These are phyloP conservation scores for Talaromyces islandicus DNA, from an alignment of 2,329 filamentous ascomycete species.

Conservation along the genomic window DNA sequence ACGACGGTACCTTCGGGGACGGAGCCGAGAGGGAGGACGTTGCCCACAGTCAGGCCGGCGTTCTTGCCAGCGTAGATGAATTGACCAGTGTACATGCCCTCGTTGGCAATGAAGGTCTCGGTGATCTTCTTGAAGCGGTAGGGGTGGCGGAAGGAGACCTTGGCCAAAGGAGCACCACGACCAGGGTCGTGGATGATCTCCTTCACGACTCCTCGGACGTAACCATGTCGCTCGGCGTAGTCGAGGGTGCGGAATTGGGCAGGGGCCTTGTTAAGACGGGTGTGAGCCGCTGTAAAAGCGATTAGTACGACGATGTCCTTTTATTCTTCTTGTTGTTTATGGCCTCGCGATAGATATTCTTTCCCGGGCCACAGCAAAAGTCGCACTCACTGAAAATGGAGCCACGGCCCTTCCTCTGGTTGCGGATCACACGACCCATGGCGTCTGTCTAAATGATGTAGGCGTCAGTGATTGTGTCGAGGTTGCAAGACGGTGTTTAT, in stretches of 20 bases:
- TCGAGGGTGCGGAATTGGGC: constrained; percentile 97
- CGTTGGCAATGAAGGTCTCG: constrained; percentile 99
- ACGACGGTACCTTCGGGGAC: constrained; percentile 99
- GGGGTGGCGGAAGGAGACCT: constrained; percentile 93
- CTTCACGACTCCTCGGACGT: constrained; percentile 95
- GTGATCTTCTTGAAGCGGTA: constrained; percentile 97
- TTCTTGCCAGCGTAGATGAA: constrained; percentile 99
- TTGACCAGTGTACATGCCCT: constrained; percentile 99
- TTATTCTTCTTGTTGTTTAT: constrained; percentile 2
- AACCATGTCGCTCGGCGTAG: constrained; percentile 94
- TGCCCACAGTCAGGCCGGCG: constrained; percentile 91
- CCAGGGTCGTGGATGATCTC: constrained; percentile 99
- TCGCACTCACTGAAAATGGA: constrained; percentile 67
- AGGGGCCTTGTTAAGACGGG: constrained; percentile 88
- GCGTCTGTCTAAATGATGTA: constrained; percentile 35
- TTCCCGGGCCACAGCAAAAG: constrained; percentile 21
- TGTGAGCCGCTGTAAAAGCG: constrained; percentile 60
- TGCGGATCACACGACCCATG: constrained; percentile 68
- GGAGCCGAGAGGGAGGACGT: constrained; percentile 88
- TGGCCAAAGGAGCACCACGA: constrained; percentile 95
- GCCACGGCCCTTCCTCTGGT: constrained; percentile 72
- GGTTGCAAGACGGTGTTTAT: not conserved
- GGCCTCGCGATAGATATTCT: constrained; percentile 13
- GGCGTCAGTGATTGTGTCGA: constrained; percentile 19
- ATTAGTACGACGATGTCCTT: constrained; percentile 26